These are phyloP conservation scores for Cladosporium austrohemisphaericum DNA, from an alignment of 2,329 filamentous ascomycete genomes.

Conservation along the genomic window DNA sequence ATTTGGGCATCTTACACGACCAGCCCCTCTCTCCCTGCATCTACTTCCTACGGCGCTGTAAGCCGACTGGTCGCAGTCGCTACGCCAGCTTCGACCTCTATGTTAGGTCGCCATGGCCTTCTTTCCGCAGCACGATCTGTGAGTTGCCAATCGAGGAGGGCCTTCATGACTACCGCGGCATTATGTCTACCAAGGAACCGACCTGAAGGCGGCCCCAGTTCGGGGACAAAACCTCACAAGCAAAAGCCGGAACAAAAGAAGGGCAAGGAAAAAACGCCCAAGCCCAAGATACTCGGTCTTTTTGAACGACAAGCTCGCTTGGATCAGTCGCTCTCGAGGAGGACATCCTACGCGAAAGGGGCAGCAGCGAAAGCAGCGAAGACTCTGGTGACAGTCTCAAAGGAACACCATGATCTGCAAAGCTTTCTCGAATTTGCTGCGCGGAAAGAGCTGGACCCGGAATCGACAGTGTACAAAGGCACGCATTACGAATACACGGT, in stretches of 20 bases:
- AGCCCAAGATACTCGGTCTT: background rate
- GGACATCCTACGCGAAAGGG: conserved; percentile 2
- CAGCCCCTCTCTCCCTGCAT: conserved; percentile 35
- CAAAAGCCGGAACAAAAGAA: background rate
- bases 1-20: too few species aligned
- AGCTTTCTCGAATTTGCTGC: conserved; percentile 64
- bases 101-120: conserved; percentile 10
- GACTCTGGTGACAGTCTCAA: background rate
- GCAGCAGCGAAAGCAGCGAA: background rate
- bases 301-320: conserved; percentile 8
- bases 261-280: background rate
- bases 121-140: background rate
- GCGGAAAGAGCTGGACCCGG: conserved; percentile 52
- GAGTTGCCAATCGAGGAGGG: background rate
- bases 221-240: background rate
- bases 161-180: background rate
- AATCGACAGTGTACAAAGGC: conserved; percentile 62
- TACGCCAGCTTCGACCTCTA: background rate
- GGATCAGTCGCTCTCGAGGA: conserved; percentile 4
- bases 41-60: background rate
- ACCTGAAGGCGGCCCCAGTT: background rate
- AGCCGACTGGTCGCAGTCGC: conserved; percentile 11
- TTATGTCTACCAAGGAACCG: background rate
- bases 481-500: conserved; percentile 75
- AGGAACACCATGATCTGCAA: conserved; percentile 58